Evolutionary conservation across 768 basidiomycete species (phyloP), one percentile per base, ranked within the genome.

Genomic region (Exidia glandulosa): DNA sequence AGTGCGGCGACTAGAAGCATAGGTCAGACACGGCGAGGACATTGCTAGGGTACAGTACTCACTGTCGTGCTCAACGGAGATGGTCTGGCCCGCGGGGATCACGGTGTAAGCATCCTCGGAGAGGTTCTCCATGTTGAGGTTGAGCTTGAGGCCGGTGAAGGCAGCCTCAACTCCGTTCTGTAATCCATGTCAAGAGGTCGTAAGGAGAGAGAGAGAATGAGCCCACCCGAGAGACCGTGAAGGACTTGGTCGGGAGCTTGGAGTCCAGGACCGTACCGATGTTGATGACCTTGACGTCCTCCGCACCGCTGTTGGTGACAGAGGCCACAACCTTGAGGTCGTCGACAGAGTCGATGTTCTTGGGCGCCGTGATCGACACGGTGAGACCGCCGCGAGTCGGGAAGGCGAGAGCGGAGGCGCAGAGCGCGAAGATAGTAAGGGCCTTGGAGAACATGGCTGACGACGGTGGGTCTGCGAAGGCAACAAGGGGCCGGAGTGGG

Each of bases 201-300:
- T 9, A 0, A 1, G 23, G 0, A 36, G 0, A 1, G 14, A 34
- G 5, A 7, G 14, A 19, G 27, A 25, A 36, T 12, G 32, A 13
- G 16, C 25, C 9, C 19, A 14, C 57, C 31, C 75, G 76, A 48
- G 70, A 75, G 61, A 79, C 72, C 7, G 64, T 67, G 66, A 79
- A 79, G 2, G 76, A 77, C 64, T 70, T 74, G 33, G 76, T 77
- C 4, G 76, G 75, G n/a, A 74, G 66, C 31, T 72, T 66, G 41
- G 68, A 69, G 66, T 79, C 77, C 59, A 78, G 72, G 59, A 79
- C 73, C 16, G 78, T 78, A n/a, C 70, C 75, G 63, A 76, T 78
- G 64, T 75, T 77, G 68, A 79, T 71, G 56, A 78, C 64, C 67
- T 74, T 77, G 63, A 77, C 68, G 52, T 66, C 65, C 59, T 75